Percentiles rank a stretch among this genome's conserved stretches.
These are phyloP conservation scores for Podaxis sp. DNA, from an alignment of 768 basidiomycete genomes.

Conservation along the genomic window DNA sequence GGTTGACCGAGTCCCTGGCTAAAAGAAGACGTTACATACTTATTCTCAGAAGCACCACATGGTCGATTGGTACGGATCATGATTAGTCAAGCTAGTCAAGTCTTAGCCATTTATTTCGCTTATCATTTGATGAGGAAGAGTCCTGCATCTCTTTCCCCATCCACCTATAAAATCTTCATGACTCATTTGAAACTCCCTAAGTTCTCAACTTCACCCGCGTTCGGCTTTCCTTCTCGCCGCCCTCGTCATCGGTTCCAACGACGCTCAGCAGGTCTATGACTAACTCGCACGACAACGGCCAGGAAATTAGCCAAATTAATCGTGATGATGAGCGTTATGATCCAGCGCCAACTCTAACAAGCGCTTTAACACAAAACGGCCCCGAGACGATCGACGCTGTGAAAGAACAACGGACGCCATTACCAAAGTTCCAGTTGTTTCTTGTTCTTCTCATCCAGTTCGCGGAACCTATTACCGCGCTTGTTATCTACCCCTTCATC, in stretches of 20 bases:
- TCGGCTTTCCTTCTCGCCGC: not conserved
- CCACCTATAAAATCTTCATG: not conserved
- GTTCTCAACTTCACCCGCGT: not conserved
- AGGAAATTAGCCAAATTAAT: not conserved
- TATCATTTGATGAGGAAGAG: not conserved
- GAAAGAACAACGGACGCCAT: conserved; percentile 28
- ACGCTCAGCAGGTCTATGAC: not conserved
- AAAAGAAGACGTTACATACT: not conserved
- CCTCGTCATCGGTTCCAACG: not conserved
- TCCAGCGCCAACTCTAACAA: not conserved
- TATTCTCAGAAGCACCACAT: not conserved
- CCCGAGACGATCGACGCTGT: not conserved
- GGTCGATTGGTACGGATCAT: not conserved
- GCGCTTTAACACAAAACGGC: not conserved
- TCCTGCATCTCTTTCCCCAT: not conserved
- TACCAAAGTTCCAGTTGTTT: conserved; percentile 39
- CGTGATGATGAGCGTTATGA: not conserved
- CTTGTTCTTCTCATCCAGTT: conserved; percentile 39
- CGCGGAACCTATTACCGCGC: conserved; percentile 41
- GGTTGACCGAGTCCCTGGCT: not conserved
- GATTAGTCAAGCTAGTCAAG: not conserved
- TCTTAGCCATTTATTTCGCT: not conserved
- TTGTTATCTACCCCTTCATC: conserved; percentile 47
- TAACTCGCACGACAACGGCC: not conserved
- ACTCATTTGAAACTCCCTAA: not conserved